phyloP scores from a whole-genome alignment of 306 rosid species.

The Glycine latifolia region DNA sequence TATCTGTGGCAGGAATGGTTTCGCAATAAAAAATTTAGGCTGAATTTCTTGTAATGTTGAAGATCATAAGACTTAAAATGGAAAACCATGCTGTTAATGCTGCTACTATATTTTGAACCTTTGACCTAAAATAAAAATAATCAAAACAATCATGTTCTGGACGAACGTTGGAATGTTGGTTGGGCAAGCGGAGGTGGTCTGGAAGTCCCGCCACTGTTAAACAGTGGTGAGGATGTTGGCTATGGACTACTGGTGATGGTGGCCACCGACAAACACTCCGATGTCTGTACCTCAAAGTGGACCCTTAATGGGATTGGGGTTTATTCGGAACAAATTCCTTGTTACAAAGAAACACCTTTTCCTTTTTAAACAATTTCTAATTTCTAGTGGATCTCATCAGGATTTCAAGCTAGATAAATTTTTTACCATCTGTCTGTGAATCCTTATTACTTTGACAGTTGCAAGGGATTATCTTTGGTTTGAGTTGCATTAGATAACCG shows the following conservation, averaged over 20 bases:
- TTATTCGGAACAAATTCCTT: background rate
- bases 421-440: too few species aligned
- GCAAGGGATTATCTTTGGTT: too few species aligned
- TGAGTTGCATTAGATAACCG: too few species aligned
- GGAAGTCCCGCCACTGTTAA: background rate
- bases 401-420: too few species aligned
- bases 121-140: background rate
- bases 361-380: background rate
- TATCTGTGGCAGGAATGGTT: conserved; percentile 26
- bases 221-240: background rate
- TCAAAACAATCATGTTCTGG: background rate
- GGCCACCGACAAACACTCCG: background rate
- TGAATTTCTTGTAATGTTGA: conserved; percentile 23
- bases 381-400: too few species aligned
- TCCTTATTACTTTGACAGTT: too few species aligned
- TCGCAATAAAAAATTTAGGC: conserved; percentile 24
- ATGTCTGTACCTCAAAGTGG: too few species aligned
- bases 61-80: conserved; percentile 19
- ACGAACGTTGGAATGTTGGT: background rate
- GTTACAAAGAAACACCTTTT: background rate
- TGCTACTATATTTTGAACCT: conserved; percentile 17
- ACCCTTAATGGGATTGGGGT: background rate
- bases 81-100: conserved; percentile 15
- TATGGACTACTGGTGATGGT: background rate
- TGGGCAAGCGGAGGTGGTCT: background rate